Base-by-base conservation (phyloP, 306 rosid genomes). In the Myrica gale region DNA sequence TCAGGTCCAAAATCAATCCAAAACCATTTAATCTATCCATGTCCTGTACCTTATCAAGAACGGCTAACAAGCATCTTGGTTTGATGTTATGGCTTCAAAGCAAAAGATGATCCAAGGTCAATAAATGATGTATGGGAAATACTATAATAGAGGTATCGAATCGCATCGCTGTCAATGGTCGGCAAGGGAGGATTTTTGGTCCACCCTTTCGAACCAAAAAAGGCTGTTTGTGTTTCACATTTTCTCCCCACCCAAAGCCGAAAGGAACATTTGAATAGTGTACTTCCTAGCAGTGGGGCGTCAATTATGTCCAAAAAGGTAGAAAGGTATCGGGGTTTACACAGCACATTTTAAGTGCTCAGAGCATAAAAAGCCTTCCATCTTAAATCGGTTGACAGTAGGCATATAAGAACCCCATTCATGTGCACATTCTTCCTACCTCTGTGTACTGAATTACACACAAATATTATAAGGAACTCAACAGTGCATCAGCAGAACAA, bases 221-320 rank as follows among this genome's bases (percentile, higher is more conserved):
- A 39, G 73, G 21, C 55, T 16, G 8, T 19, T 45, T 5, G 19
- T 51, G 37, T 32, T 32, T 19, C 72, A 58, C 50, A 56, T 79
- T 83, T 79, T 79, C 78, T 41, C 81, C 74, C 69, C 5, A 50
- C 83, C 85, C 74, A 63, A 79, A 71, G 75, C 80, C 80, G 4
- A 78, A 74, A 74, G 72, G 48, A 17, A 17, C 71, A 51, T 70
- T 41, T 48, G 74, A 69, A 55, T 26, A 63, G 77, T 75, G 45
- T 55, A 51, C 43, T 39, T 70, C 26, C 72, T 43, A 47, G 44
- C 41, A 32, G 15, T 52, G 67, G 53, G 16, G 52, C 72, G 43
- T 55, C 26, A 63, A 70, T n/a, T 68, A 75, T 72, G 66, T 72
- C 19, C 19, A 26, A 12, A 23, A 41, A 16, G 65, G 7, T 44